Conservation (phyloP, 1,284 basidiomycete genomes). For the Apiotrichum sp. region DNA sequence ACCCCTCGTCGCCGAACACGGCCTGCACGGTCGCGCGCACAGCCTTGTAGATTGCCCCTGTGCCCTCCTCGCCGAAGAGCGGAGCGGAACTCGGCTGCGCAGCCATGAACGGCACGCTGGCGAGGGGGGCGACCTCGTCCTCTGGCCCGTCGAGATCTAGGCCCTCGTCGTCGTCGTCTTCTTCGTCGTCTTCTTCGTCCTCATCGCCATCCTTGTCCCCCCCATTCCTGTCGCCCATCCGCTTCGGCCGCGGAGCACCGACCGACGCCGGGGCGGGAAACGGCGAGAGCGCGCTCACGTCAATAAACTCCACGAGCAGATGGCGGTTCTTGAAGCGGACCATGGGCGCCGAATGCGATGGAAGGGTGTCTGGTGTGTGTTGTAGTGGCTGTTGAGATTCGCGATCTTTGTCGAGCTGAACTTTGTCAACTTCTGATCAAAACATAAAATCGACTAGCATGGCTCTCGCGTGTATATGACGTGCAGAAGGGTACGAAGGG, state of each 20-base stretch:
- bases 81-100: slow-evolving; percentile 12
- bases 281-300: slow-evolving; percentile 19
- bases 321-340: slow-evolving; percentile 46
- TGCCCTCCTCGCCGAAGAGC: slow-evolving; percentile 22
- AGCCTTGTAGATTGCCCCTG: slow-evolving; percentile 25
- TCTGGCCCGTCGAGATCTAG: slow-evolving; percentile 29
- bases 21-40: slow-evolving; percentile 24
- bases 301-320: slow-evolving; percentile 44
- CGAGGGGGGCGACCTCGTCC: slow-evolving; percentile 21
- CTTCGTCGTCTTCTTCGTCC: slow-evolving; percentile 12
- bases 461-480: no score
- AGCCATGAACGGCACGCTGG: slow-evolving; percentile 31
- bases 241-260: no score
- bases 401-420: no score
- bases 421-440: no score
- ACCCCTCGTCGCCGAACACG: slow-evolving; percentile 45
- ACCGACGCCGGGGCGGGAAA: slow-evolving; percentile 1
- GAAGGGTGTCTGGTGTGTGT: no score
- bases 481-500: no score
- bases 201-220: background rate
- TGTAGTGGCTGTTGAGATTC: no score
- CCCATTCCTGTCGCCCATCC: no score
- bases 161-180: slow-evolving; percentile 19
- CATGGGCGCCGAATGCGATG: slow-evolving; percentile 17
- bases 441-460: no score